Evolutionary conservation across 176 grass and related monocot species (phyloP).

Genomic region (Bromus sterilis): DNA sequence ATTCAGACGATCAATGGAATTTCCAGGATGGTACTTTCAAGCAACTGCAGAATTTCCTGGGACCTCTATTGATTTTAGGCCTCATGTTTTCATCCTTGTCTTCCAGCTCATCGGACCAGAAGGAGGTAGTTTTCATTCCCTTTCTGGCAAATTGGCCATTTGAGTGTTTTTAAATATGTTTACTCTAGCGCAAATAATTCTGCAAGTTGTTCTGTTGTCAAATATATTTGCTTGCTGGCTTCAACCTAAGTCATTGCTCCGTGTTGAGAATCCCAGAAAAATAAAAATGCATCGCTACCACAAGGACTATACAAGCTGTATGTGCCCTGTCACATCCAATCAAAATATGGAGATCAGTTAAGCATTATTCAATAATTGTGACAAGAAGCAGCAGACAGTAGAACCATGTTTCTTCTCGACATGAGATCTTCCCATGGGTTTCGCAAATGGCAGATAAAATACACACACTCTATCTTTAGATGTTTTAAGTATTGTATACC

Average conservation of each 20-base stretch:
- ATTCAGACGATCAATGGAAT: slow-evolving; percentile 55
- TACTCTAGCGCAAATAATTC: neutral
- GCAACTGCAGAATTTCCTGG: slow-evolving; percentile 59
- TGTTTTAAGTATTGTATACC: neutral
- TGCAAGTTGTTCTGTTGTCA: neutral
- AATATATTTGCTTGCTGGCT: neutral
- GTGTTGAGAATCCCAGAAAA: neutral
- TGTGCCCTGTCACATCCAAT: neutral
- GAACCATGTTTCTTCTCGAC: neutral
- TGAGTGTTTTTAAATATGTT: neutral
- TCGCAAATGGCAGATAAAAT: neutral
- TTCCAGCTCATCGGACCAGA: slow-evolving; percentile 59
- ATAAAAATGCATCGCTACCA: neutral
- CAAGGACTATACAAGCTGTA: neutral
- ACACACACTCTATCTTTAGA: neutral
- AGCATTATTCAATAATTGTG: neutral
- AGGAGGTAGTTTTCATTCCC: slow-evolving; percentile 51
- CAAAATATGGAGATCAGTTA: neutral
- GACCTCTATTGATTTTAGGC: slow-evolving; percentile 59
- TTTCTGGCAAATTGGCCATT: neutral
- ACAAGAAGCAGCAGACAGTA: neutral
- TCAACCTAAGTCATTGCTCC: neutral
- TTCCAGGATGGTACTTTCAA: slow-evolving; percentile 56
- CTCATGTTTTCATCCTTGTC: slow-evolving; percentile 64
- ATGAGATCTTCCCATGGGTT: neutral